Conservation (phyloP, 2,329 filamentous ascomycete genomes). For the Penicillium sp. region DNA sequence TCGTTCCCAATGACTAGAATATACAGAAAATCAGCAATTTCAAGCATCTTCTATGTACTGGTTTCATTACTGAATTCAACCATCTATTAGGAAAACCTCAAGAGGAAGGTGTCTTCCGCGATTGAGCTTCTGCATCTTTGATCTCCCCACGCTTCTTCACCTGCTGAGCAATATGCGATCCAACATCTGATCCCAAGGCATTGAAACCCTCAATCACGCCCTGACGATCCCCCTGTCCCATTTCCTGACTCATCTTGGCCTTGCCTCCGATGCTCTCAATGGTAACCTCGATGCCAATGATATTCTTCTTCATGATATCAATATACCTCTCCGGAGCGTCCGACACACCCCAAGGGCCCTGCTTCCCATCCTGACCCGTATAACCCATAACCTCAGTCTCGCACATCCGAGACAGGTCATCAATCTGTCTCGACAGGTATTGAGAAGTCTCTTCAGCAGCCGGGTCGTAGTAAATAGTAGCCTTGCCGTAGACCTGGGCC, state of each 20-base stretch:
- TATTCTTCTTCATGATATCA: constrained; percentile 56
- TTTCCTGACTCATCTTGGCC: constrained; percentile 67
- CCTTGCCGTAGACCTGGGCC: constrained; percentile 61
- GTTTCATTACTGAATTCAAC: neutral
- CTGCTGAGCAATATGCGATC: constrained; percentile 25
- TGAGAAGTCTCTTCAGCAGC: constrained; percentile 49
- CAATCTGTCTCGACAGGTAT: constrained; percentile 50
- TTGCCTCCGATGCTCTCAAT: constrained; percentile 59
- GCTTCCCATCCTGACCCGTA: constrained; percentile 55
- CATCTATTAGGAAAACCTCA: neutral
- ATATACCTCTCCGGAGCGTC: constrained; percentile 63
- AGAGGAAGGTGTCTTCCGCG: neutral
- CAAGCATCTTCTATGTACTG: neutral
- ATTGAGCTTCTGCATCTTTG: constrained; percentile 7
- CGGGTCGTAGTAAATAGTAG: constrained; percentile 55
- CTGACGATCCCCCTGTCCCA: constrained; percentile 51
- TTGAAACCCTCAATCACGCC: constrained; percentile 60
- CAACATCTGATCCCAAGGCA: constrained; percentile 41
- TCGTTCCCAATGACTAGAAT: no score
- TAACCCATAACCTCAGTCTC: constrained; percentile 60
- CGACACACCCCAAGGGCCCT: constrained; percentile 52
- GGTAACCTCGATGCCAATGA: constrained; percentile 60
- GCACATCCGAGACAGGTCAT: constrained; percentile 22
- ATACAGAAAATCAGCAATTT: no score
- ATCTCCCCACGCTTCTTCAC: constrained; percentile 20